A percentile compares a stretch with the other conserved stretches of the same genome.
These are phyloP conservation scores for Citrullus amarus DNA, from an alignment of 306 rosid species.

Conservation along the genomic window DNA sequence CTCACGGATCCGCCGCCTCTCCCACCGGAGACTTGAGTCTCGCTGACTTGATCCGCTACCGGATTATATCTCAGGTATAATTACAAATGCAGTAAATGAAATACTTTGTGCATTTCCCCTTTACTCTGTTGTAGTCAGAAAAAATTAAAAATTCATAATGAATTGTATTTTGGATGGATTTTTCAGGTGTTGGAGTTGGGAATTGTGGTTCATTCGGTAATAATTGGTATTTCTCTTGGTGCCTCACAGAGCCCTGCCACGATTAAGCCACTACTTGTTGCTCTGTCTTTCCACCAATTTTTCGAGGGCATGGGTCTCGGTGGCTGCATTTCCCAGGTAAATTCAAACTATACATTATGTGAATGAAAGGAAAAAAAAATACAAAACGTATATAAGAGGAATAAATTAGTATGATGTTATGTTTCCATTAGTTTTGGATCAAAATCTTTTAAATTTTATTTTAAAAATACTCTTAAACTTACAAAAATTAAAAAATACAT, in stretches of 20 bases:
- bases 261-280: conserved; percentile 51
- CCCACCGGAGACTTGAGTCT: conserved; percentile 20
- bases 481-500: too few relatives aligned
- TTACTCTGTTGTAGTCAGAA: too few relatives aligned
- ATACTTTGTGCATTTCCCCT: too few relatives aligned
- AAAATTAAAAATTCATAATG: neutral
- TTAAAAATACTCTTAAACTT: too few relatives aligned
- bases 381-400: too few relatives aligned
- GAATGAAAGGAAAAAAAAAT: too few relatives aligned
- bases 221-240: conserved; percentile 66
- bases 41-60: conserved; percentile 41
- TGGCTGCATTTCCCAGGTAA: conserved; percentile 80
- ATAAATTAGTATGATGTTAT: too few relatives aligned
- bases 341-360: neutral
- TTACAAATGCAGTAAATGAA: too few relatives aligned
- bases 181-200: conserved; percentile 73
- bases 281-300: conserved; percentile 80
- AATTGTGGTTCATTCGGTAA: conserved; percentile 77
- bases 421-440: too few relatives aligned
- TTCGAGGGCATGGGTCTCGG: conserved; percentile 92
- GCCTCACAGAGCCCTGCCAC: conserved; percentile 35
- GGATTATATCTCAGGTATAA: conserved; percentile 66
- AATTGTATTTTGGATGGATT: neutral
- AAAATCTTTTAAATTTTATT: too few relatives aligned
- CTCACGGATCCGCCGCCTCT: conserved; percentile 46